Evolutionary conservation across 495 filamentous ascomycete species (phyloP).

Genomic region (Penicillium paxilli): DNA sequence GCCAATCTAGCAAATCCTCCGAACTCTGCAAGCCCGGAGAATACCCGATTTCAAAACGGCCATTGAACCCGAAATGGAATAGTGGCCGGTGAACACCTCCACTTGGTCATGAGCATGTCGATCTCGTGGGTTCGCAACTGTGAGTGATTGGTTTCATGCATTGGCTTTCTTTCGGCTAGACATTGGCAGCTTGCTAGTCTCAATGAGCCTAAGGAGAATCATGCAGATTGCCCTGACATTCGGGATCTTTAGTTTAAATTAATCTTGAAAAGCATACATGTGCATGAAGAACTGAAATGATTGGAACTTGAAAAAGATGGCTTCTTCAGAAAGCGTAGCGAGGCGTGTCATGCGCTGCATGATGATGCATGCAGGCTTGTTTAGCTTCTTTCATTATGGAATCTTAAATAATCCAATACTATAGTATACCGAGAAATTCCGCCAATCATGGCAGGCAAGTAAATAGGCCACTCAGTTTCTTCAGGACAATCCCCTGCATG

Average conservation of each 20-base stretch:
- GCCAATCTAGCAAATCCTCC: background rate
- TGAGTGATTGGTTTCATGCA: constrained; percentile 8
- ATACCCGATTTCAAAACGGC: constrained; percentile 9
- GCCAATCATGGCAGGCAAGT: constrained; percentile 32
- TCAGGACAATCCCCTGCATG: constrained; percentile 55
- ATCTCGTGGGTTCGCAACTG: constrained; percentile 12
- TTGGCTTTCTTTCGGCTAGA: background rate
- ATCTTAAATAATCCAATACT: background rate
- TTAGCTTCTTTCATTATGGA: too few species aligned
- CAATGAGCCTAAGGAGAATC: background rate
- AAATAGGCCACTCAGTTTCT: constrained; percentile 54
- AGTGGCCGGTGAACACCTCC: constrained; percentile 7
- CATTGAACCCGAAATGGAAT: constrained; percentile 16
- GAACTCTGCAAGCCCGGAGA: constrained; percentile 9
- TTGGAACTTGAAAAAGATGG: background rate
- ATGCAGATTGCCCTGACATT: background rate
- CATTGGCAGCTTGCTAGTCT: background rate
- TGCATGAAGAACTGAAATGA: too few species aligned
- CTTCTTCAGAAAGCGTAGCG: background rate
- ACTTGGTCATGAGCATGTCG: background rate
- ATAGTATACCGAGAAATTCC: background rate
- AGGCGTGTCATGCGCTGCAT: background rate
- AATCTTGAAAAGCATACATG: too few species aligned
- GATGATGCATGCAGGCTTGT: too few species aligned
- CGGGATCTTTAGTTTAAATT: too few species aligned